Evolutionary conservation across 768 basidiomycete genomes (phyloP).

Genomic region (Pleurotus pulmonarius): DNA sequence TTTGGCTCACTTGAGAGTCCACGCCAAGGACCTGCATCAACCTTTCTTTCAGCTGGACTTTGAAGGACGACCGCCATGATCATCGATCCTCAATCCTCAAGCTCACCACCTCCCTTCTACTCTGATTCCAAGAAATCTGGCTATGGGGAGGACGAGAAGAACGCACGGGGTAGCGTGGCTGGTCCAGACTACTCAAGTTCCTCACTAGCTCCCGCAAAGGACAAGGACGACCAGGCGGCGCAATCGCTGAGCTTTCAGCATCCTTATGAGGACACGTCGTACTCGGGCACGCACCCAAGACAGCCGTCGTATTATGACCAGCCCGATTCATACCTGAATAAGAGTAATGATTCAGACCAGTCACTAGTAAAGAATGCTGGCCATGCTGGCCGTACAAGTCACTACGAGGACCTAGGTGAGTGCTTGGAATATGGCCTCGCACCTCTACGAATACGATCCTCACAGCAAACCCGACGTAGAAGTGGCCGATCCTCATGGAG

Average conservation of each 20-base stretch:
- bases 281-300: neutral
- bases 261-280: neutral
- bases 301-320: conserved; percentile 1
- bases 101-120: conserved; percentile 3
- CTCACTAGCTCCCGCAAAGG: neutral
- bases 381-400: conserved; percentile 31
- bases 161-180: neutral
- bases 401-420: conserved; percentile 56
- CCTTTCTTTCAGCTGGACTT: neutral
- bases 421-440: neutral
- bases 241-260: conserved; percentile 2
- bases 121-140: neutral
- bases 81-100: neutral
- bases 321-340: conserved; percentile 22
- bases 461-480: conserved; percentile 33
- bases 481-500: conserved; percentile 54
- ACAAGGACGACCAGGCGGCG: neutral
- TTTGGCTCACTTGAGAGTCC: neutral
- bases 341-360: conserved; percentile 12
- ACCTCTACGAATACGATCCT: neutral
- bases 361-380: conserved; percentile 47
- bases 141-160: neutral
- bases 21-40: neutral
- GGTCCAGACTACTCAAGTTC: neutral
- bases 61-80: conserved; percentile 4